Evolutionary conservation across 495 filamentous ascomycete species (phyloP), one percentile per base, ranked within the genome.

Genomic region (Aspergillus biplanus): DNA sequence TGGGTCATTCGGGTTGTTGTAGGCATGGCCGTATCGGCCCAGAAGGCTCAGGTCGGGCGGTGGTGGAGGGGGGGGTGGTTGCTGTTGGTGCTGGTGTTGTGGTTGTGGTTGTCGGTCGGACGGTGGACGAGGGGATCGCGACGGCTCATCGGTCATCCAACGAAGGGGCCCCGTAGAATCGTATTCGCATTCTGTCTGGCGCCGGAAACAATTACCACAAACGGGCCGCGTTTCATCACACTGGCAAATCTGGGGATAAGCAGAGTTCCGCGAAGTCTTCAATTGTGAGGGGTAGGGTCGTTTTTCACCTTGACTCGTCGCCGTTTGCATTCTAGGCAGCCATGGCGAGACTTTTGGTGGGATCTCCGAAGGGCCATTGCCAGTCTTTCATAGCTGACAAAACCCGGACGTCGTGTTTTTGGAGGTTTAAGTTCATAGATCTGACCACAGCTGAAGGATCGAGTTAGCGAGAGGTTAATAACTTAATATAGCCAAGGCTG

Each of bases 141-240:
- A 52, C 32, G 68, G 62, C 33, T 75, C 73, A 42, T 79, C 75
- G 49, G 75, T 77, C 52, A 76, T 69, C 77, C 75, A 79, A 8
- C 76, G 69, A 9, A 80, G 63, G 1, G 76, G 74, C 44, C 55
- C 74, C 7, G 68, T 70, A 4, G 75, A 73, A 32, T 75, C 75
- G 63, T 78, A 80, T 59, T 78, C 74, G 61, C 76, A 80, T 35
- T 73, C 71, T 1, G 74, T 55, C 65, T 73, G 71, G 16, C 77
- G 75, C 52, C 77, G 76, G 27, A 71, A 68, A 33, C 77, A 80
- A 61, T 80, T 80, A 53, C 70, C 67, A 58, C 77, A 80, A 5
- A 65, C 64, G 15, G 77, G 77, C 12, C 75, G 71, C 31, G 65
- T 53, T 60, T 79, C 77, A 47, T 79, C 75, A 58, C 77, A 79